Conservation (phyloP, 2,329 filamentous ascomycete genomes). For the Aspergillus uvarum region DNA sequence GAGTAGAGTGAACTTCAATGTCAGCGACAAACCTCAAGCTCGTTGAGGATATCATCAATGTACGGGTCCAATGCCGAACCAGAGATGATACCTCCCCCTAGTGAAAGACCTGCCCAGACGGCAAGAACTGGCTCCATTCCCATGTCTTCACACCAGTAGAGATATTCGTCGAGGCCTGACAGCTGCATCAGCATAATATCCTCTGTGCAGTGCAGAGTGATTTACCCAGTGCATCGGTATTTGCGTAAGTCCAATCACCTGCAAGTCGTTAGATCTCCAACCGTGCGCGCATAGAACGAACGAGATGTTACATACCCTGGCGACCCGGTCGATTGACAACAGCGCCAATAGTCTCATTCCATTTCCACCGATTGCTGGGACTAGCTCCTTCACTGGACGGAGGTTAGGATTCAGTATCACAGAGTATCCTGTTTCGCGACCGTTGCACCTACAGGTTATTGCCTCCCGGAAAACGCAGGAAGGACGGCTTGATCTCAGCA, state of each 20-base stretch:
- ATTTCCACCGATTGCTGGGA: constrained; percentile 43
- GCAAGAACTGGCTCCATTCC: constrained; percentile 45
- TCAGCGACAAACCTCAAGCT: constrained; percentile 27
- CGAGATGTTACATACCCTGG: constrained; percentile 34
- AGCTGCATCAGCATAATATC: constrained; percentile 19
- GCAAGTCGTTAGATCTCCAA: not conserved
- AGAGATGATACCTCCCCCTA: constrained; percentile 39
- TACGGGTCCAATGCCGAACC: constrained; percentile 37
- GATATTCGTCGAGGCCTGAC: constrained; percentile 50
- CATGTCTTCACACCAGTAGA: constrained; percentile 50
- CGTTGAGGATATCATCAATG: constrained; percentile 37
- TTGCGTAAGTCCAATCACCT: not conserved
- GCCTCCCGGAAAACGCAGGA: constrained; percentile 64
- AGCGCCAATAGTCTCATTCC: constrained; percentile 54
- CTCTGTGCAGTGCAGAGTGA: not conserved
- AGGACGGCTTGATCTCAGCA: constrained; percentile 53
- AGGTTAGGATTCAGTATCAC: not conserved
- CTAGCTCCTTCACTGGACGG: constrained; percentile 21
- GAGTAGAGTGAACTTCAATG: not conserved
- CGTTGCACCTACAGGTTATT: constrained; percentile 53
- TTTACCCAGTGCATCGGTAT: not conserved
- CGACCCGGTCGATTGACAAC: constrained; percentile 48
- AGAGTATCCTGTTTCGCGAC: not conserved
- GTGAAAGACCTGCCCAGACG: constrained; percentile 46
- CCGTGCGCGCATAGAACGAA: not conserved